Evolutionary conservation across 257 asterid genomes (phyloP).

Genomic region (Mitragyna speciosa): DNA sequence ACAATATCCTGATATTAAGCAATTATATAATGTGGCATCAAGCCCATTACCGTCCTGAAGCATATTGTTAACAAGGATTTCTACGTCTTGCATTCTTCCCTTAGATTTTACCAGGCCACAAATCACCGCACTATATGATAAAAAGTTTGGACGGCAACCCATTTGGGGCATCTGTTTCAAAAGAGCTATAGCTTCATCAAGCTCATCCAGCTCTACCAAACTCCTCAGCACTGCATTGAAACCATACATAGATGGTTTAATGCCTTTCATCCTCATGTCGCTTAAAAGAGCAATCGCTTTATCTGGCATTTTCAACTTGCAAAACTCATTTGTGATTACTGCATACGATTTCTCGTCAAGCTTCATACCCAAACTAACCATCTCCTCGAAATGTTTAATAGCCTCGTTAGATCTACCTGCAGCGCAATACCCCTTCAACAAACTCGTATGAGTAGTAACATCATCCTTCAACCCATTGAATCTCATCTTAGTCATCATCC

Average conservation of each 20-base stretch:
- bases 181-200: slow-evolving; percentile 33
- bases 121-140: slow-evolving; percentile 42
- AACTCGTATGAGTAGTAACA: slow-evolving; percentile 41
- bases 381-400: slow-evolving; percentile 43
- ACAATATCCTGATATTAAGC: slow-evolving; percentile 35
- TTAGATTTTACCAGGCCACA: slow-evolving; percentile 25
- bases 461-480: slow-evolving; percentile 39
- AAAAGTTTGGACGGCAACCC: slow-evolving; percentile 42
- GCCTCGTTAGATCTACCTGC: slow-evolving; percentile 48
- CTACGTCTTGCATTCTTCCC: slow-evolving; percentile 43
- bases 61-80: slow-evolving; percentile 39
- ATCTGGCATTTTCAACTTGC: slow-evolving; percentile 44
- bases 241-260: slow-evolving; percentile 28
- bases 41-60: slow-evolving; percentile 29
- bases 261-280: slow-evolving; percentile 39
- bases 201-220: slow-evolving; percentile 23
- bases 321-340: slow-evolving; percentile 40
- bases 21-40: slow-evolving; percentile 47
- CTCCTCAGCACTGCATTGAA: slow-evolving; percentile 42
- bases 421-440: slow-evolving; percentile 48
- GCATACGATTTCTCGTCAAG: slow-evolving; percentile 38
- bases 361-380: slow-evolving; percentile 36
- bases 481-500: slow-evolving; percentile 50
- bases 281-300: slow-evolving; percentile 38
- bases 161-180: slow-evolving; percentile 40